Evolutionary conservation across 495 filamentous ascomycete genomes (phyloP), one percentile per base, ranked within the genome.

Genomic region (Pyrenopolyporus hunteri): DNA sequence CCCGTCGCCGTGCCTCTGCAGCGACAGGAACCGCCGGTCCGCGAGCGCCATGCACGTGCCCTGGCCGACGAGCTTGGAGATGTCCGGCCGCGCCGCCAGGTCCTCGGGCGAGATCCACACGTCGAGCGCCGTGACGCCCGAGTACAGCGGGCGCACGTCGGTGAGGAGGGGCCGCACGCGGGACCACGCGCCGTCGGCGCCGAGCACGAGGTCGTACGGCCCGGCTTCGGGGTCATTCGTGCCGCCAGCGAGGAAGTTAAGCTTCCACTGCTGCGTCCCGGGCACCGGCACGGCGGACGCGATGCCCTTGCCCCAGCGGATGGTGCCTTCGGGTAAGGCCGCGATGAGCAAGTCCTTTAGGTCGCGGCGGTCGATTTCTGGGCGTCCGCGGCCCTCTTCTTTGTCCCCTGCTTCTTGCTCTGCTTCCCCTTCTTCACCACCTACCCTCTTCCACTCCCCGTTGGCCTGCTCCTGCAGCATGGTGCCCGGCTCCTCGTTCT

Each of bases 101-200:
- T 48, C 61, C n/a, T 68, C 73, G 19, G 74, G 63, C 6, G 52
- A 37, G 26, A 76, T 60, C 49, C 66, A 43, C 14, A 76, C 62
- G 26, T 81, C 75, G 33, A 80, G 65, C 2, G 63, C 66, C 1
- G 70, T 71, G 32, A 80, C 63, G 49, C 83, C 81, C 0, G 76
- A 76, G 65, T 83, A 86, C 6, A 70, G 56, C 0, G 84, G 86
- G 55, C 70, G 66, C 26, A 72, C 70, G 29, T 76, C 65, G 2
- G 79, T 82, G 13, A 87, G 66, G 1, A 80, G 29, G 1, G 60
- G 65, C 20, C 85, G 77, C 3, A 84, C 77, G 42, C 75, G 76
- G 8, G 78, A 82, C 82, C 85, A 87, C 10, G 84, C 83, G 6
- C 86, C 86, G 54, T 88, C 86, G 2, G 85, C 84, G 8, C 86